Evolutionary conservation across 108 stramenopile species (phyloP).

Genomic region (Epithemia pelagica): DNA sequence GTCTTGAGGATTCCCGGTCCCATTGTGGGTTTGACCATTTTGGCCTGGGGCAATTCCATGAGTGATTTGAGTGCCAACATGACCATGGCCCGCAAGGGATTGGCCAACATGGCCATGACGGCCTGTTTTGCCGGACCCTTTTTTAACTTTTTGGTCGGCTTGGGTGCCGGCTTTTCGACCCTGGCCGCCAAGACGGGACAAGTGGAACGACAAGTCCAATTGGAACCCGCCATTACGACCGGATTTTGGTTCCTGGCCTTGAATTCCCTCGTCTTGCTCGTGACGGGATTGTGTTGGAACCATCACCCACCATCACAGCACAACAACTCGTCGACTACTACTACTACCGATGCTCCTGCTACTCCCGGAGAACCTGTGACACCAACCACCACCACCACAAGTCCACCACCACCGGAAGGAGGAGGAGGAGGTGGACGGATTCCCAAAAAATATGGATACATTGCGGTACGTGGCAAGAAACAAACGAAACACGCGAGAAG

Average conservation of each 20-base stretch:
- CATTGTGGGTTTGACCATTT: slow-evolving; percentile 88
- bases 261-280: slow-evolving; percentile 46
- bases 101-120: slow-evolving; percentile 86
- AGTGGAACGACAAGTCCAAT: slow-evolving; percentile 20
- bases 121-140: slow-evolving; percentile 95
- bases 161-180: slow-evolving; percentile 61
- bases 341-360: neutral
- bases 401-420: too few relatives aligned
- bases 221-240: slow-evolving; percentile 44
- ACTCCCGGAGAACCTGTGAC: too few relatives aligned
- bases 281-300: slow-evolving; percentile 30
- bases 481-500: too few relatives aligned
- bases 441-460: slow-evolving; percentile 59
- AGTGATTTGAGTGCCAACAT: slow-evolving; percentile 92
- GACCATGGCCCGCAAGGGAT: slow-evolving; percentile 89
- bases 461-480: slow-evolving; percentile 8
- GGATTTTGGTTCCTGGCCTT: slow-evolving; percentile 64
- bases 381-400: neutral
- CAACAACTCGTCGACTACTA: neutral
- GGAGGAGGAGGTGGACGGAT: slow-evolving; percentile 35
- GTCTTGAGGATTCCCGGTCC: slow-evolving; percentile 67
- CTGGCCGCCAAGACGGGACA: slow-evolving; percentile 31
- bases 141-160: slow-evolving; percentile 89
- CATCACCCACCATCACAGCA: neutral
- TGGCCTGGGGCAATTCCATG: slow-evolving; percentile 93